Percentiles rank a stretch among this genome's conserved stretches.
These are phyloP conservation scores for Collybiopsis luxurians DNA, from an alignment of 768 basidiomycete genomes.

Conservation along the genomic window DNA sequence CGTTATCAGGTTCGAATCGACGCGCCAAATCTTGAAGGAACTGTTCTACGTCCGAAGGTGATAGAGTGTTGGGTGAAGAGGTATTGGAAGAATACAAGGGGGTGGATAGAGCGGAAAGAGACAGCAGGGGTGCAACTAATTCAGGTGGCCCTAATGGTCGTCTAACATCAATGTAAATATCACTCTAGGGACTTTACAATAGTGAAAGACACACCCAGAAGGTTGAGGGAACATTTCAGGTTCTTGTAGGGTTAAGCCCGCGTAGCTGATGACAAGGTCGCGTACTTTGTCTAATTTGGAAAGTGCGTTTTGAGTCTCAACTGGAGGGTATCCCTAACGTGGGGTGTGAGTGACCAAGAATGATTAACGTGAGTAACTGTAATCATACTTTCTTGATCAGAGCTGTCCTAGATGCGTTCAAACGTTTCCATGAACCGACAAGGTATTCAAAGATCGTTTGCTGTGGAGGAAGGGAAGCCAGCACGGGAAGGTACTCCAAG, in stretches of 20 bases:
- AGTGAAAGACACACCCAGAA: conserved; percentile 43
- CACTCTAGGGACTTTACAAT: not conserved
- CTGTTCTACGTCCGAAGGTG: conserved; percentile 66
- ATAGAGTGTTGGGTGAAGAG: conserved; percentile 48
- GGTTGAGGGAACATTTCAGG: conserved; percentile 96
- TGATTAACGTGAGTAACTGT: not conserved
- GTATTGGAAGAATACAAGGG: conserved; percentile 55
- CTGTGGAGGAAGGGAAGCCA: conserved; percentile 72
- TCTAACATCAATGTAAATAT: conserved; percentile 28
- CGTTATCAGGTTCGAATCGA: conserved; percentile 78
- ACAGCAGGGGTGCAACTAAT: conserved; percentile 78
- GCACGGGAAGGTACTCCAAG: conserved; percentile 66
- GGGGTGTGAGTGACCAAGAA: not conserved
- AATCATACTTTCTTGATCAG: conserved; percentile 60
- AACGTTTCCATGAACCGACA: conserved; percentile 88
- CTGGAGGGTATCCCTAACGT: conserved; percentile 54
- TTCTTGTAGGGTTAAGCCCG: conserved; percentile 86
- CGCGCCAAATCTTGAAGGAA: conserved; percentile 83
- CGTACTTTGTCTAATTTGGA: conserved; percentile 71
- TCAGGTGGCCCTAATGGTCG: conserved; percentile 76
- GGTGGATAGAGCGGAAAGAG: conserved; percentile 64
- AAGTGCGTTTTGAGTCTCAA: conserved; percentile 60
- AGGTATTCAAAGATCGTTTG: conserved; percentile 91
- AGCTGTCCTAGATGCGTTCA: conserved; percentile 51
- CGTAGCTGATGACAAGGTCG: conserved; percentile 84